phyloP scores from a whole-genome alignment of 2,329 filamentous ascomycete species.

The Aspergillus sp. region DNA sequence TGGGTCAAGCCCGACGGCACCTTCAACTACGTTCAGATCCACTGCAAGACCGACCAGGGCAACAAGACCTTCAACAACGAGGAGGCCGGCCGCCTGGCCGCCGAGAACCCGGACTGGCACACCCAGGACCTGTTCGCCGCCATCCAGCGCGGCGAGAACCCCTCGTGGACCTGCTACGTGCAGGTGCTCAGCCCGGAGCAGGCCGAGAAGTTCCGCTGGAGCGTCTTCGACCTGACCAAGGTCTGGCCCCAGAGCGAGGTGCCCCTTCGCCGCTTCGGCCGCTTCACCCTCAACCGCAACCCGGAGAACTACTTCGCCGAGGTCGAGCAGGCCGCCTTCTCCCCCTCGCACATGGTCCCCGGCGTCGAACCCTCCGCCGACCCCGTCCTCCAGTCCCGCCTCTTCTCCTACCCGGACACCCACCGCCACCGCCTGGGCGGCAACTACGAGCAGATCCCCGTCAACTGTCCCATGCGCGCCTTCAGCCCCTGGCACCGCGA shows the following conservation, averaged over 20 bases:
- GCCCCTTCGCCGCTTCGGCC: constrained; percentile 61
- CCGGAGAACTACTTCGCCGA: constrained; percentile 68
- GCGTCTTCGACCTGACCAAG: constrained; percentile 69
- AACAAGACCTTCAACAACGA: constrained; percentile 59
- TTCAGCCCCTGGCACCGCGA: constrained; percentile 70
- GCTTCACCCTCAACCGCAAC: constrained; percentile 65
- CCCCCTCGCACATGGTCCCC: constrained; percentile 64
- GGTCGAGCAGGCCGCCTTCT: constrained; percentile 70
- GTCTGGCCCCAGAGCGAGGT: constrained; percentile 66
- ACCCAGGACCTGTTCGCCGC: constrained; percentile 65
- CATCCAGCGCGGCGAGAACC: constrained; percentile 61
- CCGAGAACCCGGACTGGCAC: constrained; percentile 61
- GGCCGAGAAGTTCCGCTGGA: constrained; percentile 61
- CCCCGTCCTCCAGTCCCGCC: constrained; percentile 66
- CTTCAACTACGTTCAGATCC: constrained; percentile 66
- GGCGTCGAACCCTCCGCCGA: constrained; percentile 70
- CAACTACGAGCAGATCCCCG: constrained; percentile 65
- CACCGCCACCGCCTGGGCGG: constrained; percentile 63
- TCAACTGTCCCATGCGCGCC: constrained; percentile 56
- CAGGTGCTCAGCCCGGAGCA: constrained; percentile 64
- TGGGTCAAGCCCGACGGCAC: constrained; percentile 64
- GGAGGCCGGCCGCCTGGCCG: constrained; percentile 55
- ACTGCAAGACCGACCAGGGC: constrained; percentile 64
- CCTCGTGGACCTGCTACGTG: constrained; percentile 64
- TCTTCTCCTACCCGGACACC: constrained; percentile 71